Evolutionary conservation across 2,329 filamentous ascomycete genomes (phyloP), one percentile per base, ranked within the genome.

Genomic region (Sclerotinia spermophila): DNA sequence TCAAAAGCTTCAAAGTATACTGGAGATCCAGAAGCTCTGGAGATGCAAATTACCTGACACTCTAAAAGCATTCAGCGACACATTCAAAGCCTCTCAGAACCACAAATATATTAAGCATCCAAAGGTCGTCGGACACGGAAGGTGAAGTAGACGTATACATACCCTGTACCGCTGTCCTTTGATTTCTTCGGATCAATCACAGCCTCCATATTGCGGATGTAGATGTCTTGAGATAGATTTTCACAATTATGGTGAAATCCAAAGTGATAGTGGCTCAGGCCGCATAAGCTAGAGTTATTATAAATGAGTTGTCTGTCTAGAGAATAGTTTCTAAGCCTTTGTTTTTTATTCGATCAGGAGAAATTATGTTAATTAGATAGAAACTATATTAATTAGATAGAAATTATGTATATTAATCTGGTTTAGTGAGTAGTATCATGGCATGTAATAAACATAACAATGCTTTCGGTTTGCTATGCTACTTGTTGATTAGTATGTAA

Each of bases 101-200:
- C n/a, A 24, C n/a, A n/a, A 4, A 15, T 48, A n/a, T n/a, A 48
- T 48, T 48, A 13, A 4, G n/a, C 24, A n/a, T 48, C n/a, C 48
- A 30, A 15, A 53, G 48, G 48, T 0, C 27, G 27, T 27, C n/a
- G 27, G 48, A n/a, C 13, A 17, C n/a, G 15, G 48, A 53, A 53
- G 27, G n/a, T 15, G n/a, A 53, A 30, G 13, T 53, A 27, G 27
- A 24, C 10, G 33, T 42, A 33, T 24, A 11, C 40, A 30, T 15
- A 44, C 27, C 13, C 13, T 17, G 27, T 15, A 7, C 19, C 24
- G 8, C 24, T 8, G 27, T 13, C 10, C 27, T 19, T 24, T 45
- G 19, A 30, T 2, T 35, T n/a, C 1, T 24, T 5, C 3, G 3
- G 6, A 19, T 38, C 0, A 11, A 7, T 38, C 13, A 8, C 2